Percentiles rank a stretch among this genome's conserved stretches.
Conservation (phyloP, 306 rosid genomes). For the Astragalus glycyphyllos region DNA sequence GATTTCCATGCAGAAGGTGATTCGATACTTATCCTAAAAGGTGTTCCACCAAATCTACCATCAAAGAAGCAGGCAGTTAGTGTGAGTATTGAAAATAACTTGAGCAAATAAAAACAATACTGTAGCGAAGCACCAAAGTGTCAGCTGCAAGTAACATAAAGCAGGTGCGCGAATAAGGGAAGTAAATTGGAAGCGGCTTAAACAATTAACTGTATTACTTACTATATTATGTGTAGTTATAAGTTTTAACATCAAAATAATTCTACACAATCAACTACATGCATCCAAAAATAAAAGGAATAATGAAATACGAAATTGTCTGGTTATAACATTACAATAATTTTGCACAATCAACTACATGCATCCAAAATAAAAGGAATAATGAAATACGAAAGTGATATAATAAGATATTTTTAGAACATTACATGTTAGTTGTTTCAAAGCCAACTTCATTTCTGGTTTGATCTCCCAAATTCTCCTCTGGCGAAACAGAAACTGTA, state of each 20-base stretch:
- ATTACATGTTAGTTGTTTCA: constrained; percentile 75
- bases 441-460: constrained; percentile 50
- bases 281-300: not conserved
- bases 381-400: not conserved
- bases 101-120: constrained; percentile 1
- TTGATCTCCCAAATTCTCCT: constrained; percentile 48
- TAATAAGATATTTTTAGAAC: constrained; percentile 29
- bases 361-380: not conserved
- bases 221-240: constrained; percentile 9
- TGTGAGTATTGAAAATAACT: constrained; percentile 9
- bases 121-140: not conserved
- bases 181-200: constrained; percentile 28
- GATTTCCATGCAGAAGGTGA: constrained; percentile 98
- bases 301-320: not conserved
- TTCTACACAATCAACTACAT: constrained; percentile 19
- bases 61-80: constrained; percentile 35
- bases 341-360: constrained; percentile 20
- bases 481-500: constrained; percentile 51
- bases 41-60: constrained; percentile 77
- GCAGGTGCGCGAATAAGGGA: constrained; percentile 10
- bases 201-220: constrained; percentile 36
- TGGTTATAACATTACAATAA: not conserved
- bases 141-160: not conserved
- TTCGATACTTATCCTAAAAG: constrained; percentile 79
- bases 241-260: not conserved